Evolutionary conservation across 1,284 basidiomycete genomes (phyloP).

Genomic region (Wolfiporia cocos): DNA sequence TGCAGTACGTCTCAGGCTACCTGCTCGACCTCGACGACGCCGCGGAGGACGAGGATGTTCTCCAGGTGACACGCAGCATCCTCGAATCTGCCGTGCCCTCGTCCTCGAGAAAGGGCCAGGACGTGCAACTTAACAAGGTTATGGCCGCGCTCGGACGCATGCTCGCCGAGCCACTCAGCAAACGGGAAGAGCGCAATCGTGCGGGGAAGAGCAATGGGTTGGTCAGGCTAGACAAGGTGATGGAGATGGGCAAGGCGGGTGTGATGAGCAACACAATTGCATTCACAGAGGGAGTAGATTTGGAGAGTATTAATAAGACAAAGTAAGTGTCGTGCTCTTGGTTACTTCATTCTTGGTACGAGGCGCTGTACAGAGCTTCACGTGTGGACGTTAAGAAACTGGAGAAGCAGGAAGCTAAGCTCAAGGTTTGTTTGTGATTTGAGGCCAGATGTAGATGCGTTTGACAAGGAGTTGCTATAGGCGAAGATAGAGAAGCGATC

Average conservation of each 20-base stretch:
- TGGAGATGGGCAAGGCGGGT: conserved; percentile 89
- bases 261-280: conserved; percentile 83
- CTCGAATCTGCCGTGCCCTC: conserved; percentile 55
- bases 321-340: conserved; percentile 52
- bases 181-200: conserved; percentile 48
- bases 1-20: conserved; percentile 90
- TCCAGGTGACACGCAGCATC: conserved; percentile 73
- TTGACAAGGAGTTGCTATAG: conserved; percentile 26
- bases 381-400: conserved; percentile 97
- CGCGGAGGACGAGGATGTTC: conserved; percentile 85
- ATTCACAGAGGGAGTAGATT: conserved; percentile 82
- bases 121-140: conserved; percentile 45
- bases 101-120: conserved; percentile 18
- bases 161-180: conserved; percentile 57
- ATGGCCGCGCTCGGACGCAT: conserved; percentile 62
- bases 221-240: conserved; percentile 85
- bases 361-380: conserved; percentile 57
- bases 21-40: conserved; percentile 93
- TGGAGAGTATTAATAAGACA: conserved; percentile 92
- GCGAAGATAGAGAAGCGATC: conserved; percentile 97
- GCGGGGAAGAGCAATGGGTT: conserved; percentile 47
- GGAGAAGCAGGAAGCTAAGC: conserved; percentile 97
- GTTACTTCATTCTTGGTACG: not conserved
- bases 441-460: not conserved
- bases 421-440: conserved; percentile 48